These are phyloP conservation scores for Phytophthora boehmeriae DNA, from an alignment of 352 stramenopile species.

Conservation along the genomic window DNA sequence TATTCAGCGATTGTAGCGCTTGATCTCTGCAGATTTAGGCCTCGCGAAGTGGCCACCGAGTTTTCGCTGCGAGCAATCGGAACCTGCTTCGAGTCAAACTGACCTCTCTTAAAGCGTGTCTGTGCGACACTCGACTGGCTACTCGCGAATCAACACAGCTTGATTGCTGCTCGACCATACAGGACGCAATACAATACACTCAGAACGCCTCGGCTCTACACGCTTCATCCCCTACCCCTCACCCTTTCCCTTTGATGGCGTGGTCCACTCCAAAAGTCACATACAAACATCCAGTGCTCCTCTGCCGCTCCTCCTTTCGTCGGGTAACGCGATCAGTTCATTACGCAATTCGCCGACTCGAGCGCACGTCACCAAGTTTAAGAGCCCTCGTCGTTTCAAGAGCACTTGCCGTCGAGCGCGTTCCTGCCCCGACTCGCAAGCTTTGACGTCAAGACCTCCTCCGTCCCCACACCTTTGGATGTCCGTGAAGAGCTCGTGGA, in stretches of 20 bases:
- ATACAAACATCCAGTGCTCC: constrained; percentile 28
- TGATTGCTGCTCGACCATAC: not conserved
- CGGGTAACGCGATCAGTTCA: constrained; percentile 73
- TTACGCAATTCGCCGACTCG: constrained; percentile 57
- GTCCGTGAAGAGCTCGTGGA: constrained; percentile 85
- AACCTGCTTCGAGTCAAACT: too few species aligned
- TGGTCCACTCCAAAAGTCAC: constrained; percentile 6
- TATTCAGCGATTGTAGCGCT: too few species aligned
- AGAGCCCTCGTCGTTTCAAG: constrained; percentile 3
- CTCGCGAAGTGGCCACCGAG: too few species aligned
- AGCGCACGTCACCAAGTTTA: constrained; percentile 27
- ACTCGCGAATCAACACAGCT: too few species aligned
- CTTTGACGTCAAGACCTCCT: constrained; percentile 4
- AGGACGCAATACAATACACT: constrained; percentile 1
- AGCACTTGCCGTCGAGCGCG: constrained; percentile 20
- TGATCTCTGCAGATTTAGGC: too few species aligned
- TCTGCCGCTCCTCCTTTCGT: constrained; percentile 29
- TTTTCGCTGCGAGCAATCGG: too few species aligned
- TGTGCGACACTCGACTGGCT: too few species aligned
- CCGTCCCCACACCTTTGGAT: constrained; percentile 49
- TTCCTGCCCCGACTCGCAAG: not conserved
- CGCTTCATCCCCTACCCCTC: not conserved
- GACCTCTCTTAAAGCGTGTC: too few species aligned
- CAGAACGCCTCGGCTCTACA: not conserved
- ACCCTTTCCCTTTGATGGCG: not conserved